phyloP scores from a whole-genome alignment of 257 asterid species.

The Capsicum baccatum region DNA sequence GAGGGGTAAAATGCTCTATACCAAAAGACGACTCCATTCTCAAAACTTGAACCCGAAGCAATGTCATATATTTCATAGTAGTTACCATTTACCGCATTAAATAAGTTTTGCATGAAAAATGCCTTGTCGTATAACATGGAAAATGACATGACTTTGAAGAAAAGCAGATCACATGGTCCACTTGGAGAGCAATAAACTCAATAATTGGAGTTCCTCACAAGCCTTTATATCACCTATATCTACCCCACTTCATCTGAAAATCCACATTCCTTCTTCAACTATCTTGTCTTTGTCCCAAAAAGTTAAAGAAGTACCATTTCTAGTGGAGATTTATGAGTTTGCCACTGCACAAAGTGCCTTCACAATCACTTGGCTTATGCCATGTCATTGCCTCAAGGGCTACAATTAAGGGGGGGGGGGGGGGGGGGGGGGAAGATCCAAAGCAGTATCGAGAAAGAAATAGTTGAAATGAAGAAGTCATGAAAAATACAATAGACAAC shows the following conservation, averaged over 20 bases:
- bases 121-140: constrained; percentile 14
- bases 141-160: constrained; percentile 1
- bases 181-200: not conserved
- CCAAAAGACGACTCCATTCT: not conserved
- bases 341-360: not conserved
- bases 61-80: not conserved
- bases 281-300: not conserved
- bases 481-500: too few relatives aligned
- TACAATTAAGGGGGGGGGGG: not conserved
- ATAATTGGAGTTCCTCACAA: constrained; percentile 19
- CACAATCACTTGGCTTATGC: not conserved
- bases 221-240: not conserved
- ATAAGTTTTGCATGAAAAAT: not conserved
- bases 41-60: too few relatives aligned
- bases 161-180: not conserved
- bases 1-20: not conserved
- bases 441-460: too few relatives aligned
- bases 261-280: not conserved
- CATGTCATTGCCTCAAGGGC: too few relatives aligned
- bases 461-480: too few relatives aligned
- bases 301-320: not conserved
- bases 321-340: not conserved
- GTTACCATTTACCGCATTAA: not conserved
- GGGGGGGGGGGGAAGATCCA: too few relatives aligned
- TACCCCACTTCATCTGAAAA: constrained; percentile 24